Percentiles rank a stretch among this genome's conserved stretches.
phyloP scores from a whole-genome alignment of 129 eudicot species.

The Artemisia tridentata region DNA sequence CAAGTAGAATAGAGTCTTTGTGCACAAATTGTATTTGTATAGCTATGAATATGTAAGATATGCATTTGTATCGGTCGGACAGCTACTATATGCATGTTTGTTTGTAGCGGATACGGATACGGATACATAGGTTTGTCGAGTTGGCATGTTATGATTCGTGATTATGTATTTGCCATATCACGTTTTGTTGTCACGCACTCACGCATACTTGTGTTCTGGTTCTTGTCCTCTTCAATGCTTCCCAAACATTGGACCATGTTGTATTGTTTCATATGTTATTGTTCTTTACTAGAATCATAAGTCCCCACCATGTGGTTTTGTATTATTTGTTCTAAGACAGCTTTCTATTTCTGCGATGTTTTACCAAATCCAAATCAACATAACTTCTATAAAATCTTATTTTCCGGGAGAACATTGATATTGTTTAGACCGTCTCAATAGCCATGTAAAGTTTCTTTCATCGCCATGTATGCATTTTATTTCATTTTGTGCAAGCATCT shows the following conservation, averaged over 20 bases:
- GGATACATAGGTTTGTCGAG: constrained; percentile 15
- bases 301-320: constrained; percentile 33
- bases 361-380: constrained; percentile 11
- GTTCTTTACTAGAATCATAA: constrained; percentile 21
- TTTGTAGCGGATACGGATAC: background rate
- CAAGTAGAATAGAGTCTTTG: too few species aligned
- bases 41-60: background rate
- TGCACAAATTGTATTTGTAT: constrained; percentile 1
- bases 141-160: constrained; percentile 20
- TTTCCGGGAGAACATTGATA: background rate
- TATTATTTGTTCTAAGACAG: constrained; percentile 29
- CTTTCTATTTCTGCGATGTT: constrained; percentile 15
- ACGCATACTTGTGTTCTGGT: constrained; percentile 1
- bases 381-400: background rate
- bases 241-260: constrained; percentile 51
- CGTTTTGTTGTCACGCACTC: constrained; percentile 4
- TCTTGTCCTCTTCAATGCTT: constrained; percentile 39
- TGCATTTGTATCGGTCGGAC: constrained; percentile 9
- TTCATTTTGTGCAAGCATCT: background rate
- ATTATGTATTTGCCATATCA: constrained; percentile 12
- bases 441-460: constrained; percentile 5
- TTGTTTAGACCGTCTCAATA: background rate
- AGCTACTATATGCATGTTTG: constrained; percentile 21
- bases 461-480: background rate
- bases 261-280: constrained; percentile 42